Evolutionary conservation across 2,329 filamentous ascomycete genomes (phyloP), one percentile per base, ranked within the genome.

Genomic region (Helicocarpus griseus): DNA sequence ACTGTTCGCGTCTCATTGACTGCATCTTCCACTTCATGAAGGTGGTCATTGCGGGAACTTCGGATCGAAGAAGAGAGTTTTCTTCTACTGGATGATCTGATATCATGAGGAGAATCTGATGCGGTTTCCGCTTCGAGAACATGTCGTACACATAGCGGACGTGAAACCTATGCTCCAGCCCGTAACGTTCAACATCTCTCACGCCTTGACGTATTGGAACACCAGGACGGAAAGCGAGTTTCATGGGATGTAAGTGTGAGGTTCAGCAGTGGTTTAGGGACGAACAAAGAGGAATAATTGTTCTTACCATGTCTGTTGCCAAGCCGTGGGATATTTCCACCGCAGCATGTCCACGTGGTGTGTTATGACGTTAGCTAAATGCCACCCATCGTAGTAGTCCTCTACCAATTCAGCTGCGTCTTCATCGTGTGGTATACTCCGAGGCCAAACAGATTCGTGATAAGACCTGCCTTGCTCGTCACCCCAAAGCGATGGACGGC

Each of bases 1-100:
- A 22, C 8, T 47, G 17, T 19, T 31, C 17, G 13, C 24, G 13
- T 19, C 13, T 5, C 28, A 50, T 11, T 14, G n/a, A 13, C n/a
- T 31, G 40, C 38, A 50, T 29, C 24, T 47, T 51, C 31, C 41
- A 38, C 24, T 19, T 50, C 39, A 45, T 45, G 26, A 33, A 45
- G 22, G 8, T 26, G 11, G 38, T 9, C 39, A 36, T 47, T 29
- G 26, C 41, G 24, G 48, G 29, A 9, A 47, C 33, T 47, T 48
- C 41, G n/a, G 49, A 51, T 26, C 21, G 28, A 35, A 51, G 39
- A 26, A 51, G 19, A 2, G 33, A 38, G 22, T 46, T n/a, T 8
- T 50, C 39, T 21, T 45, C 17, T 17, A 26, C 26, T 9, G n/a
- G 2, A 28, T 45, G 49, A 22, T 45, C 26, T 13, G 4, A 45